These are phyloP conservation scores for Macrophomina phaseolina DNA, from an alignment of 2,329 filamentous ascomycete genomes.

Conservation along the genomic window DNA sequence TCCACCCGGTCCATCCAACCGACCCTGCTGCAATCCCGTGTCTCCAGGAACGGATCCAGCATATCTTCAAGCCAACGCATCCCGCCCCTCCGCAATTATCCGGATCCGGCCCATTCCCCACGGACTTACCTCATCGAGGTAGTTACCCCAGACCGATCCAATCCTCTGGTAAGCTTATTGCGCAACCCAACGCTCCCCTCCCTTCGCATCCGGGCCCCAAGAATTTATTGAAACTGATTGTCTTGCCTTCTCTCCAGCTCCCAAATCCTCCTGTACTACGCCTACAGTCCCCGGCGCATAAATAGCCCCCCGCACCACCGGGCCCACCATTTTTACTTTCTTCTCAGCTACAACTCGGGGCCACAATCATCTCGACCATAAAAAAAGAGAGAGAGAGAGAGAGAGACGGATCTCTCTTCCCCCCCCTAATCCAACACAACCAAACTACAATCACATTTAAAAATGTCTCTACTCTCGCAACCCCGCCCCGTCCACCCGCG, in stretches of 20 bases:
- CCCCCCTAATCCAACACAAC: background rate
- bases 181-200: constrained; percentile 7
- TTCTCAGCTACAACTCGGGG: background rate
- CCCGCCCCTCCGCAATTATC: background rate
- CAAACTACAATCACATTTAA: background rate
- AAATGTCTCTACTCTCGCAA: constrained; percentile 36
- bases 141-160: constrained; percentile 14
- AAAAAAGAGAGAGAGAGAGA: background rate
- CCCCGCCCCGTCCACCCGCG: constrained; percentile 43
- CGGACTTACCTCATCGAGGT: constrained; percentile 10
- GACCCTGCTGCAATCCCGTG: too few relatives aligned
- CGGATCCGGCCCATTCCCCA: constrained; percentile 9
- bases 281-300: background rate
- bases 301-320: background rate
- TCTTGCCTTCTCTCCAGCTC: background rate
- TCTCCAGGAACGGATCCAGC: background rate
- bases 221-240: constrained; percentile 1
- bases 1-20: background rate
- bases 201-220: constrained; percentile 5
- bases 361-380: background rate
- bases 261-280: constrained; percentile 2
- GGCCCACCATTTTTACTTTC: background rate
- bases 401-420: background rate
- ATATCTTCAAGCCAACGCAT: background rate
- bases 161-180: constrained; percentile 21